phyloP scores from a whole-genome alignment of 495 filamentous ascomycete species.

The Lentithecium fluviatile region DNA sequence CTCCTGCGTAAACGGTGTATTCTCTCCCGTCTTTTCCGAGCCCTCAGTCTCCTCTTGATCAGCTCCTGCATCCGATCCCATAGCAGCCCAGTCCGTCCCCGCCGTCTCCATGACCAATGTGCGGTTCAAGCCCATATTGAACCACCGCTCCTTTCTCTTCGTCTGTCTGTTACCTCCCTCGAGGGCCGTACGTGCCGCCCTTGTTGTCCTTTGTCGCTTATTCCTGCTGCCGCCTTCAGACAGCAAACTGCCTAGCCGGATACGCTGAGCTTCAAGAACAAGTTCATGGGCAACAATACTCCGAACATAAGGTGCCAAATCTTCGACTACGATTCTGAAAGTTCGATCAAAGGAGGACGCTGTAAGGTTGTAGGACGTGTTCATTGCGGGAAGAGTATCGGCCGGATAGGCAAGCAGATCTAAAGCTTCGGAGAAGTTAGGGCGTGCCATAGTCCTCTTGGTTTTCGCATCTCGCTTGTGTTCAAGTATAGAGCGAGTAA shows the following conservation, averaged over 20 bases:
- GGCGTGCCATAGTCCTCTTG: constrained; percentile 34
- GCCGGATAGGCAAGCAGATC: constrained; percentile 26
- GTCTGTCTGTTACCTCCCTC: constrained; percentile 74
- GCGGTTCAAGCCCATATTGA: constrained; percentile 64
- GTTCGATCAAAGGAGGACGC: constrained; percentile 72
- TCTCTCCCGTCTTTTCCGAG: constrained; percentile 16
- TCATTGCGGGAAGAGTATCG: constrained; percentile 13
- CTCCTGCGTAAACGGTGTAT: not conserved
- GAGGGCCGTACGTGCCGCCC: constrained; percentile 76
- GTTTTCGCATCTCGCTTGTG: constrained; percentile 51
- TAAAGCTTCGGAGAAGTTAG: constrained; percentile 29
- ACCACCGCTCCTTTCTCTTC: constrained; percentile 76
- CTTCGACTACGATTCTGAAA: constrained; percentile 60
- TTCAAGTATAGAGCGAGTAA: constrained; percentile 53
- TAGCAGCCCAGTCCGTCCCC: constrained; percentile 56
- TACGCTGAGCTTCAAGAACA: constrained; percentile 63
- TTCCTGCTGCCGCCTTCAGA: constrained; percentile 50
- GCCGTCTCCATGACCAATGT: constrained; percentile 65
- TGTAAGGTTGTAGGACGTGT: constrained; percentile 44
- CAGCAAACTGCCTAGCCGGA: constrained; percentile 61
- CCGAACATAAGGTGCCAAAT: constrained; percentile 82
- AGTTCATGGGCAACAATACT: constrained; percentile 74
- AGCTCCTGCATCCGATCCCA: constrained; percentile 9
- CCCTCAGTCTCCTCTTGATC: not conserved
- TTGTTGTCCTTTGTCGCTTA: constrained; percentile 71